A percentile compares a stretch with the other conserved stretches of the same genome.
These are phyloP conservation scores for Posidonia oceanica DNA, from an alignment of 116 monocot genomes.

Conservation along the genomic window DNA sequence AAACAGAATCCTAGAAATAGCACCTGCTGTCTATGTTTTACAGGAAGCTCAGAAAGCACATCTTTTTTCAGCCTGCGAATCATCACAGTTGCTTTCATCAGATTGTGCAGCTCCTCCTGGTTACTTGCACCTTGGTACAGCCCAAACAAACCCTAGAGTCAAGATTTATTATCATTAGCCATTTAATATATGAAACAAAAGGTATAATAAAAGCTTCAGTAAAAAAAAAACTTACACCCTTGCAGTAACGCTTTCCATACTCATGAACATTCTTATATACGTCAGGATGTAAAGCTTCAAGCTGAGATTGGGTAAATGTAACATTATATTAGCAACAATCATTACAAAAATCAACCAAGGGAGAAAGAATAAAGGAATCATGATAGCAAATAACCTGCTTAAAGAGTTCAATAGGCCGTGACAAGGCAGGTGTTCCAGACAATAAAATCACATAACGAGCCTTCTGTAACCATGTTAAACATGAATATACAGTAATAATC, in stretches of 20 bases:
- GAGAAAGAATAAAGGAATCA: not conserved
- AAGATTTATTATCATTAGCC: not conserved
- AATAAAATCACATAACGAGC: conserved; percentile 75
- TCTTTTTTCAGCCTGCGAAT: conserved; percentile 94
- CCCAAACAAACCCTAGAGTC: conserved; percentile 71
- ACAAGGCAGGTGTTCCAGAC: conserved; percentile 95
- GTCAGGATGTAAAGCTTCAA: conserved; percentile 85
- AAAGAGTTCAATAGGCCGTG: conserved; percentile 92
- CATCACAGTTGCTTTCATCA: conserved; percentile 98
- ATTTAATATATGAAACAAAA: not conserved
- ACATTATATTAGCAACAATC: not conserved
- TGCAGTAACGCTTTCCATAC: conserved; percentile 92
- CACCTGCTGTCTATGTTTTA: conserved; percentile 92
- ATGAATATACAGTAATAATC: not conserved
- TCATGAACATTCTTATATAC: conserved; percentile 91
- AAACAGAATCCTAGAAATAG: not conserved
- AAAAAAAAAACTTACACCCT: conserved; percentile 57
- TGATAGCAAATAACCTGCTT: conserved; percentile 52
- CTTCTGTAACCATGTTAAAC: conserved; percentile 31
- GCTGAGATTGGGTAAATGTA: conserved; percentile 26
- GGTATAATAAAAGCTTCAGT: not conserved
- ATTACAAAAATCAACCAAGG: not conserved
- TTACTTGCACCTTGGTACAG: conserved; percentile 95
- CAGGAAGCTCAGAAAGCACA: conserved; percentile 79
- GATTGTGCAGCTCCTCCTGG: conserved; percentile 89